Evolutionary conservation across 1,284 basidiomycete genomes (phyloP).

Genomic region (Rhodotorula sp.): DNA sequence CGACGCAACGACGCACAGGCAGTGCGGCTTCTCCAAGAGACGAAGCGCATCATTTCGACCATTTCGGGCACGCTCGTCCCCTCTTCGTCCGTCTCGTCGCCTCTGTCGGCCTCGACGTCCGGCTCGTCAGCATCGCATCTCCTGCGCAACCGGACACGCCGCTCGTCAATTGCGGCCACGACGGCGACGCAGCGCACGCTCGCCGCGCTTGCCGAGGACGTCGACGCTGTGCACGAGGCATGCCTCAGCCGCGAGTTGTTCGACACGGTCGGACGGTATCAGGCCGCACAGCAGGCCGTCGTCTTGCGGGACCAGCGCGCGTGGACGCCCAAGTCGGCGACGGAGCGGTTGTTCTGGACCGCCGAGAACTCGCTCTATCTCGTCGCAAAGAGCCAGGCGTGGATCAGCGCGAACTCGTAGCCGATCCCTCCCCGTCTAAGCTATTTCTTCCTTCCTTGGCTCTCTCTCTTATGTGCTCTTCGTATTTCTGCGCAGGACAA

Average conservation of each 20-base stretch:
- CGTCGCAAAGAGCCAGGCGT: constrained; percentile 74
- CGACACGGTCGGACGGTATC: constrained; percentile 77
- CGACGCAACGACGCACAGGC: constrained; percentile 83
- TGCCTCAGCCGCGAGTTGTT: constrained; percentile 85
- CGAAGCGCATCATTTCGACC: constrained; percentile 71
- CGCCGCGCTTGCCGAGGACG: constrained; percentile 70
- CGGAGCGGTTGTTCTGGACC: constrained; percentile 84
- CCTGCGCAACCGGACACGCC: neutral
- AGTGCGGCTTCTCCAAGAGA: constrained; percentile 81
- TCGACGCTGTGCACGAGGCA: constrained; percentile 79
- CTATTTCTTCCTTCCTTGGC: no score
- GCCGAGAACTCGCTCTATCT: constrained; percentile 81
- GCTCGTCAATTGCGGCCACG: constrained; percentile 11
- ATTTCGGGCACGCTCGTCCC: constrained; percentile 36
- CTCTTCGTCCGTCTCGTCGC: neutral
- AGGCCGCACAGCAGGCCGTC: constrained; percentile 90
- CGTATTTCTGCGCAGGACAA: neutral
- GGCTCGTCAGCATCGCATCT: neutral
- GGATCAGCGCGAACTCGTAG: constrained; percentile 56
- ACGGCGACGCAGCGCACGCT: constrained; percentile 35
- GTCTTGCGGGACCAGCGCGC: constrained; percentile 87
- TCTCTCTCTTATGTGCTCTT: neutral
- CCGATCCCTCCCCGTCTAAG: no score
- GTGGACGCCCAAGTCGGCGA: constrained; percentile 83
- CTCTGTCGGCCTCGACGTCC: neutral